These are phyloP conservation scores for Euphrasia confusa DNA, from an alignment of 257 asterid genomes.

Conservation along the genomic window DNA sequence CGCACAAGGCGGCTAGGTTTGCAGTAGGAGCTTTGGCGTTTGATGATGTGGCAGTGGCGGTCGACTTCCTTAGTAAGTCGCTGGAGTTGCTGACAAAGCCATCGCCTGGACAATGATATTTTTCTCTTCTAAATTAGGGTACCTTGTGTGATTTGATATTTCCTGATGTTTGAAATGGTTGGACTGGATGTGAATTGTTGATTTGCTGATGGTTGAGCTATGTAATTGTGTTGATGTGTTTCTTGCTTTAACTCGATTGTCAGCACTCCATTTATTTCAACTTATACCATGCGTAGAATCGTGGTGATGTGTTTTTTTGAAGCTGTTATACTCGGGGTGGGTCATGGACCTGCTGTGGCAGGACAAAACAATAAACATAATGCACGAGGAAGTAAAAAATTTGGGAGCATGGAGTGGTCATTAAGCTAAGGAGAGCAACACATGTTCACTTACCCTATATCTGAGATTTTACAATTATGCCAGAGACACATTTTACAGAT, in stretches of 20 bases:
- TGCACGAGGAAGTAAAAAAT: too few relatives aligned
- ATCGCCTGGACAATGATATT: slow-evolving; percentile 45
- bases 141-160: slow-evolving; percentile 12
- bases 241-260: background rate
- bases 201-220: background rate
- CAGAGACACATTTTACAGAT: background rate
- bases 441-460: background rate
- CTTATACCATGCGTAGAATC: too few relatives aligned
- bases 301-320: too few relatives aligned
- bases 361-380: too few relatives aligned
- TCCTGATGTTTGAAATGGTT: background rate
- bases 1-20: slow-evolving; percentile 80
- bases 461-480: background rate
- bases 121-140: background rate
- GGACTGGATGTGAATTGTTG: background rate
- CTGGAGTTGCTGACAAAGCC: slow-evolving; percentile 73
- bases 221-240: background rate
- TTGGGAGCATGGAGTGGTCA: too few relatives aligned
- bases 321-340: too few relatives aligned
- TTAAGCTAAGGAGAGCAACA: too few relatives aligned
- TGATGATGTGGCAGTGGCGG: slow-evolving; percentile 65
- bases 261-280: too few relatives aligned
- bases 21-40: slow-evolving; percentile 74
- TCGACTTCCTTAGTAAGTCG: slow-evolving; percentile 60
- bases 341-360: too few relatives aligned